Base-by-base conservation (phyloP, 2,329 filamentous ascomycete species). In the Metarhizium brunneum region DNA sequence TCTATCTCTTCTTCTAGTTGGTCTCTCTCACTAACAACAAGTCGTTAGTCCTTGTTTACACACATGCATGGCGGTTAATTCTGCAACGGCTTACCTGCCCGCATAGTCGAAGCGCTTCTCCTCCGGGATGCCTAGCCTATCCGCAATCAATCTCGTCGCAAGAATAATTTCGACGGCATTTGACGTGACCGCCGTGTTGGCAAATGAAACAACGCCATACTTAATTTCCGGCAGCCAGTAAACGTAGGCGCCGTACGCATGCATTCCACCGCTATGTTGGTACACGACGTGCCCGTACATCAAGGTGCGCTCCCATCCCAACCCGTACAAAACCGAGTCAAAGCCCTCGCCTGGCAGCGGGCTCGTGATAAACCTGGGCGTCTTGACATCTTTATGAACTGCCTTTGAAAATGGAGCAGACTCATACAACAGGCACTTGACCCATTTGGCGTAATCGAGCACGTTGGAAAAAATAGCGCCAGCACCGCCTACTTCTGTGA, bases 401-500 rank as follows among this genome's bases (percentile, higher is more conserved):
- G 50, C 58, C 10, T 59, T 32, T 1, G 66, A 65, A 7, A 69
- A 60, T 2, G 66, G 66, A 6, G 40, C 54, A 0, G 52, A 40
- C 53, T 64, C 48, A 10, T 69, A 62, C 32, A 83, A 65, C 29
- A 82, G 67, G 20, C 74, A 76, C 38, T 68, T 67, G 3, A 81
- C 60, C 80, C 80, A 84, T 60, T 73, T 74, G 2, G 71, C 63
- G 62, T 78, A 82, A 65, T 82, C 79, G 13, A 69, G 54, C 2
- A 77, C 76, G 48, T 71, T 78, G 29, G 73, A 76, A 20, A 81
- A 66, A 52, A 73, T 64, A 35, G 65, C 69, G 0, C 74, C 75
- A 0, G 74, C 72, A 13, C 73, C 74, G 59, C 68, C 70, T 32
- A 67, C 60, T 60, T 66, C 70, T 36, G 59, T 45, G 3, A 61